Percentiles rank a stretch among this genome's conserved stretches.
Evolutionary conservation across 306 rosid species (phyloP).

Genomic region (Amphicarpaea edgeworthii): DNA sequence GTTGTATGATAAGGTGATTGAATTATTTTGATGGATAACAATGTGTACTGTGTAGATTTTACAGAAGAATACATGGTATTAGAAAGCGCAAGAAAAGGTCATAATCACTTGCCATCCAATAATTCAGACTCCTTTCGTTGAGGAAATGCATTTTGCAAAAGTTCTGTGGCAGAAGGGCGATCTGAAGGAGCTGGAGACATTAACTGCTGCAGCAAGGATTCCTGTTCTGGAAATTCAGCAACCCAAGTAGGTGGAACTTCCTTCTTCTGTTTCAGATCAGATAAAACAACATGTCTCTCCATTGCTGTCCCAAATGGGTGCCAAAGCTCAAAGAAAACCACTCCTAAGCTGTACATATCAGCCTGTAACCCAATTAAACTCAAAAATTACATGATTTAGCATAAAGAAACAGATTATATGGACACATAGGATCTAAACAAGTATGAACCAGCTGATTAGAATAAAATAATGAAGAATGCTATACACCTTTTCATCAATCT

Average conservation of each 20-base stretch:
- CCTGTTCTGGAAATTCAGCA: conserved; percentile 86
- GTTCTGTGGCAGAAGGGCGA: conserved; percentile 92
- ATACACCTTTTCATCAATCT: conserved; percentile 93
- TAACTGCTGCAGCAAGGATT: conserved; percentile 65
- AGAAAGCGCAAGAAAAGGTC: conserved; percentile 42
- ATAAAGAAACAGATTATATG: conserved; percentile 37
- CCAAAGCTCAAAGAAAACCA: conserved; percentile 98
- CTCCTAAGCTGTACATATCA: conserved; percentile 97
- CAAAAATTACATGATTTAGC: conserved; percentile 44
- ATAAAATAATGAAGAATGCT: conserved; percentile 17
- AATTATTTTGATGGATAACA: conserved; percentile 29
- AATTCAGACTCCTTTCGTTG: conserved; percentile 92
- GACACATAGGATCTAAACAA: conserved; percentile 23
- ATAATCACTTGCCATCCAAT: conserved; percentile 79
- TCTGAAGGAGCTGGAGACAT: conserved; percentile 93
- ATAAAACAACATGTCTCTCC: conserved; percentile 84
- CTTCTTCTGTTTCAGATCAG: conserved; percentile 83
- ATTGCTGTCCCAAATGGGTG: conserved; percentile 95
- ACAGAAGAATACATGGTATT: conserved; percentile 14
- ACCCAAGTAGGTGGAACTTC: conserved; percentile 81
- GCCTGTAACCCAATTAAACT: conserved; percentile 69
- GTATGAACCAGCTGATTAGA: conserved; percentile 13
- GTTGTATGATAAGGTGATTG: conserved; percentile 6
- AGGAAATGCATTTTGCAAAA: conserved; percentile 79
- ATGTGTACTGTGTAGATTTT: conserved; percentile 1